phyloP scores from a whole-genome alignment of 1,284 basidiomycete species.

The Coniferiporia weirii region DNA sequence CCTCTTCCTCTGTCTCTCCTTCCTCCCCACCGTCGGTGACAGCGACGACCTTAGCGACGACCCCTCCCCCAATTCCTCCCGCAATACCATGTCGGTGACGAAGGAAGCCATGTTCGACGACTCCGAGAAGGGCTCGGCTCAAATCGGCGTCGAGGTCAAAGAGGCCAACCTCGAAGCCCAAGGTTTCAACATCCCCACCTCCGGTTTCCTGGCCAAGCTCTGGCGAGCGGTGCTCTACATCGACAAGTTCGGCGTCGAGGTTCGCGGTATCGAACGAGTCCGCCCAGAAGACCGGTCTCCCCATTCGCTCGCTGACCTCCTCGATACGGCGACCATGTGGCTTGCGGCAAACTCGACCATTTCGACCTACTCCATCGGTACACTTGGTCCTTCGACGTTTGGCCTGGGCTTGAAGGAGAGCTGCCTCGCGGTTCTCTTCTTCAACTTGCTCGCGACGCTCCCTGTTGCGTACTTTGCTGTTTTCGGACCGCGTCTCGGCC shows the following conservation, averaged over 20 bases:
- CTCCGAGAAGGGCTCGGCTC: conserved; percentile 14
- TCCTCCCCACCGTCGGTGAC: too few relatives aligned
- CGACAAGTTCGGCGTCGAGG: conserved; percentile 27
- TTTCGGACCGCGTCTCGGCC: conserved; percentile 32
- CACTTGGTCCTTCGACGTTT: conserved; percentile 29
- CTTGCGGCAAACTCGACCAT: conserved; percentile 27
- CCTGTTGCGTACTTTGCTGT: conserved; percentile 32
- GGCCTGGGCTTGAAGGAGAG: conserved; percentile 28
- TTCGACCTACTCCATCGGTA: conserved; percentile 32
- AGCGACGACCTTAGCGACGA: too few relatives aligned
- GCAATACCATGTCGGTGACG: background rate
- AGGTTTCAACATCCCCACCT: conserved; percentile 11
- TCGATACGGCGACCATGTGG: conserved; percentile 23
- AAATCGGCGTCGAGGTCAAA: conserved; percentile 5
- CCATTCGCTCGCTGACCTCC: conserved; percentile 13
- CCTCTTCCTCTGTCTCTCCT: background rate
- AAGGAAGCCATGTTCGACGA: background rate
- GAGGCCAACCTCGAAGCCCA: conserved; percentile 15
- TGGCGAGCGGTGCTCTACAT: conserved; percentile 25
- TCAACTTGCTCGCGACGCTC: conserved; percentile 32
- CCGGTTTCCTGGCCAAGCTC: conserved; percentile 16
- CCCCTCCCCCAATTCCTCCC: background rate
- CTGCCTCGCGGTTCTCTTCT: conserved; percentile 32
- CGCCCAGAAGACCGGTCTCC: conserved; percentile 23
- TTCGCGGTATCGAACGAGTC: conserved; percentile 29